Evolutionary conservation across 2,329 filamentous ascomycete species (phyloP).

Genomic region (Tympanopsis confertula): DNA sequence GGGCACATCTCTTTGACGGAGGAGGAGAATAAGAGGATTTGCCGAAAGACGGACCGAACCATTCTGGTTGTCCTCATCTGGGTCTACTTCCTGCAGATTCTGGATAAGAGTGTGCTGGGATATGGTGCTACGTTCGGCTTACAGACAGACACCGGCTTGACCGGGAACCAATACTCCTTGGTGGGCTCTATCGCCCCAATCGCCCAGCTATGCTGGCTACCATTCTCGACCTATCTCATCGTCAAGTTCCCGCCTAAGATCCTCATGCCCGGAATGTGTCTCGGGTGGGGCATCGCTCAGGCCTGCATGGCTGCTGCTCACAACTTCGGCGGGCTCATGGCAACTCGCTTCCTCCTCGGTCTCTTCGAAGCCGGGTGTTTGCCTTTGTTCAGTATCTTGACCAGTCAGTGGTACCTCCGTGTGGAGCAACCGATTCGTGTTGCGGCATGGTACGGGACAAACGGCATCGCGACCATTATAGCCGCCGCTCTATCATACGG

Average conservation of each 20-base stretch:
- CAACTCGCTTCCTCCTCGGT: constrained; percentile 37
- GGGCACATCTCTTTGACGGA: not conserved
- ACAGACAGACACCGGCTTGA: constrained; percentile 33
- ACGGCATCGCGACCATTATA: constrained; percentile 42
- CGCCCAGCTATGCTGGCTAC: constrained; percentile 48
- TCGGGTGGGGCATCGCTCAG: constrained; percentile 36
- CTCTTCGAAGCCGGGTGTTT: constrained; percentile 38
- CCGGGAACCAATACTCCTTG: constrained; percentile 41
- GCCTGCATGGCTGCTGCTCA: constrained; percentile 31
- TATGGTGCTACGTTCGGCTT: constrained; percentile 46
- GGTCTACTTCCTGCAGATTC: constrained; percentile 47
- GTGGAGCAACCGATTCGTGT: constrained; percentile 50
- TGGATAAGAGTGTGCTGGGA: constrained; percentile 47
- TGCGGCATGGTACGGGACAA: constrained; percentile 56
- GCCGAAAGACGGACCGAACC: constrained; percentile 46
- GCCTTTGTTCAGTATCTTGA: constrained; percentile 29
- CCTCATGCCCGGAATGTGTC: constrained; percentile 35
- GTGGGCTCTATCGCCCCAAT: constrained; percentile 45
- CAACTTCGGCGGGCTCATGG: constrained; percentile 30
- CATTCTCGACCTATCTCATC: constrained; percentile 46
- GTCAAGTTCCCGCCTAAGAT: constrained; percentile 48
- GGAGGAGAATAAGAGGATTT: constrained; percentile 37
- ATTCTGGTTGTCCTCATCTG: constrained; percentile 43
- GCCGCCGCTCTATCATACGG: constrained; percentile 44
- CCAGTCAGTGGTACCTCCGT: constrained; percentile 31